Evolutionary conservation across 257 asterid genomes (phyloP).

Genomic region (Paulownia fortunei): DNA sequence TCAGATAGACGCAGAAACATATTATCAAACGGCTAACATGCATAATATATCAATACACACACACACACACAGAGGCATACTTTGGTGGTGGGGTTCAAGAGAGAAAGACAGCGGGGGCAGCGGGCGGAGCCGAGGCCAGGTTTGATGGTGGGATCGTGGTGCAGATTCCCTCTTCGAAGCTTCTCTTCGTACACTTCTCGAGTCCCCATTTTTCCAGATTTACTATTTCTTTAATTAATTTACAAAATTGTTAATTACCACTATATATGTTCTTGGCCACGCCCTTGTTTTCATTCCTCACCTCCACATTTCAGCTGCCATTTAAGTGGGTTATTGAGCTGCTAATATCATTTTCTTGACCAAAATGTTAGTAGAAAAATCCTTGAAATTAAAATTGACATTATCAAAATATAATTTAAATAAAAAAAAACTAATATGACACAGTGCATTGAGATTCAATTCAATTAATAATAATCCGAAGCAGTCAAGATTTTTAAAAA

Average conservation of each 20-base stretch:
- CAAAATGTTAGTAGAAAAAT: too few species aligned
- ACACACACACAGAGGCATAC: constrained; percentile 33
- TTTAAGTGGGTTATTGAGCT: too few species aligned
- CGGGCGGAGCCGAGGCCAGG: constrained; percentile 86
- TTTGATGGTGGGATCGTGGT: constrained; percentile 79
- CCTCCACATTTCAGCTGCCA: too few species aligned
- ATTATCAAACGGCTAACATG: constrained; percentile 13
- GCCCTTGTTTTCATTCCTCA: too few species aligned
- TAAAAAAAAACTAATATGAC: too few species aligned
- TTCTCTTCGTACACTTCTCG: constrained; percentile 86
- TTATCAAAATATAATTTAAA: too few species aligned
- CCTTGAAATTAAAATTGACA: too few species aligned
- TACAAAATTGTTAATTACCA: not conserved
- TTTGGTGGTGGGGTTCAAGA: constrained; percentile 46
- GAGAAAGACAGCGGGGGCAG: constrained; percentile 87
- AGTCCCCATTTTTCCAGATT: constrained; percentile 65
- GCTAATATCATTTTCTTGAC: too few species aligned
- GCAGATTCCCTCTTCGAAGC: constrained; percentile 71
- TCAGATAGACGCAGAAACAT: constrained; percentile 21
- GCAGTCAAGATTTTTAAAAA: too few species aligned
- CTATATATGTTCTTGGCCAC: too few species aligned
- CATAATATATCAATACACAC: not conserved
- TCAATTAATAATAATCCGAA: too few species aligned
- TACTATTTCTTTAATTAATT: not conserved
- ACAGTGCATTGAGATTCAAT: too few species aligned